These are phyloP conservation scores for Symbiodinium pilosum DNA, from an alignment of 73 alveolate species.

Conservation along the genomic window DNA sequence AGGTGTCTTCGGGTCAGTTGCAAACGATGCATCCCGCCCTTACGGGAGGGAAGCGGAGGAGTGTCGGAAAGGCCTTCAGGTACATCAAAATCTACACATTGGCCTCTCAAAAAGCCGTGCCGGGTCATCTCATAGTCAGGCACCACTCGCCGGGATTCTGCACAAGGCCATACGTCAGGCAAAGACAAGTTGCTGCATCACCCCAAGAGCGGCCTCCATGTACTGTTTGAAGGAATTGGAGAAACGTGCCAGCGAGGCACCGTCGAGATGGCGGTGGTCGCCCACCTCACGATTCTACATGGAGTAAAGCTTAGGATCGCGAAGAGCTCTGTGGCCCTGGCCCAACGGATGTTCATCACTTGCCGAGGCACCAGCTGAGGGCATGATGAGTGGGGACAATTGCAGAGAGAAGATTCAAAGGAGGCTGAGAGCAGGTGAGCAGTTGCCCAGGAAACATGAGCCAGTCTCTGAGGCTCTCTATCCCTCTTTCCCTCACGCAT, in stretches of 20 bases:
- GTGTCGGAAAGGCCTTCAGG: no score
- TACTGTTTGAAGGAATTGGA: conserved; percentile 85
- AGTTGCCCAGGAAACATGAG: no score
- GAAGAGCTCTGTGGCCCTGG: neutral
- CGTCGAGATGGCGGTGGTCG: conserved; percentile 90
- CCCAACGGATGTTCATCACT: conserved; percentile 93
- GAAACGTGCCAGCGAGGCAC: conserved; percentile 75
- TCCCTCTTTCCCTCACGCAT: neutral
- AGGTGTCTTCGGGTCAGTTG: no score
- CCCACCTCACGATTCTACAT: conserved; percentile 30
- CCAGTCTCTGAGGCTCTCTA: neutral
- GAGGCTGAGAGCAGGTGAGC: neutral
- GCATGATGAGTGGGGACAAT: neutral
- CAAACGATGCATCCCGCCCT: no score
- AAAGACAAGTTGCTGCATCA: no score
- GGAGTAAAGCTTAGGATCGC: neutral
- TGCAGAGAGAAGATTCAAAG: neutral
- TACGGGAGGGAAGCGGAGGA: no score
- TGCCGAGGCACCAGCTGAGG: conserved; percentile 85
- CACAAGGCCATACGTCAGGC: neutral
- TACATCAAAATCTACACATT: no score
- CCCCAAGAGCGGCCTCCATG: conserved; percentile 49
- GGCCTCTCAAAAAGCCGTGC: no score
- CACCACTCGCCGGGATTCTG: conserved; percentile 87
- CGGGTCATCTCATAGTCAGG: conserved; percentile 73